phyloP scores from a whole-genome alignment of 257 asterid genomes.

The Capsicum chinense region DNA sequence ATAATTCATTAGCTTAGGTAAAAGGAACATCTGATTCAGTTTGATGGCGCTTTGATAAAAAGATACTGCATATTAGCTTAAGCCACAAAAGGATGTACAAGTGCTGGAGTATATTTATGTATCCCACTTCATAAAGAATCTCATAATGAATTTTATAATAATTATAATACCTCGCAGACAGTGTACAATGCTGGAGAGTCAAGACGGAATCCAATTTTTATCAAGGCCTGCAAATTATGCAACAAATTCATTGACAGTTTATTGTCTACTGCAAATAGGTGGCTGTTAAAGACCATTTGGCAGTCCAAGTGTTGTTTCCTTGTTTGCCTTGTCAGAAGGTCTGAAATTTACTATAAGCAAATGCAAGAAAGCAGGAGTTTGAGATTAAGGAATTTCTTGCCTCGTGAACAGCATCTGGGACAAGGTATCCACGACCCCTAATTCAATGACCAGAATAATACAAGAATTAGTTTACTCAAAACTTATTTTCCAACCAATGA shows the following conservation, averaged over 20 bases:
- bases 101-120: not conserved
- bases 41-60: not conserved
- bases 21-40: not conserved
- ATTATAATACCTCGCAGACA: constrained; percentile 72
- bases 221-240: constrained; percentile 60
- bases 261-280: not conserved
- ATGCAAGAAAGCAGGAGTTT: constrained; percentile 13
- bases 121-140: constrained; percentile 16
- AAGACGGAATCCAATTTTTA: constrained; percentile 66
- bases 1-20: not conserved
- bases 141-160: not conserved
- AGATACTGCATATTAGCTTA: not conserved
- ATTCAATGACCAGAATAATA: constrained; percentile 37
- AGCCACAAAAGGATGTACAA: constrained; percentile 13
- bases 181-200: constrained; percentile 87
- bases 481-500: constrained; percentile 25
- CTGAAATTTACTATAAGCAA: constrained; percentile 15
- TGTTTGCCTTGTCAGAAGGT: constrained; percentile 9
- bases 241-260: constrained; percentile 9
- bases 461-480: constrained; percentile 27
- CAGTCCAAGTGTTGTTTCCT: constrained; percentile 16
- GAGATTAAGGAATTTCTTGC: constrained; percentile 41
- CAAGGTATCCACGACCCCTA: constrained; percentile 88
- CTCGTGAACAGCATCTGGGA: constrained; percentile 73
- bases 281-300: not conserved